These are phyloP conservation scores for Odontarrhena argentea DNA, from an alignment of 345 rosid species.

Conservation along the genomic window DNA sequence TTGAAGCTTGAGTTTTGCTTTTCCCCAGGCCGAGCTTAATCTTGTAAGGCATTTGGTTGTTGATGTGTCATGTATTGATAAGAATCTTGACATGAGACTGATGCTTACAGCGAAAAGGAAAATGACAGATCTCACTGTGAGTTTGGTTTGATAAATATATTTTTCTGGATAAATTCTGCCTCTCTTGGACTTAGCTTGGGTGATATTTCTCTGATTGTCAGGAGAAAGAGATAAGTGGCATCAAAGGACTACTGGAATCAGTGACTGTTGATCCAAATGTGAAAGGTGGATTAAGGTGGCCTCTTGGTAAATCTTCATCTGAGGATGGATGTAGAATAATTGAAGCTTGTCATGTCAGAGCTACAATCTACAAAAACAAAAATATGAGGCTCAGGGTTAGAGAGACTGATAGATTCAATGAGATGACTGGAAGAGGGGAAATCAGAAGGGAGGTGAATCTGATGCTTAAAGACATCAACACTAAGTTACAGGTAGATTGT, in stretches of 20 bases:
- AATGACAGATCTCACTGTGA: constrained; percentile 45
- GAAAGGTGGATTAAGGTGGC: constrained; percentile 69
- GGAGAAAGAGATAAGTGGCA: constrained; percentile 57
- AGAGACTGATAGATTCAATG: constrained; percentile 54
- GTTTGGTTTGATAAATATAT: constrained; percentile 11
- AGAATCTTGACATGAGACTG: constrained; percentile 64
- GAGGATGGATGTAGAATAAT: constrained; percentile 47
- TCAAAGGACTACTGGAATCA: constrained; percentile 45
- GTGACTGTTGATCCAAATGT: constrained; percentile 53
- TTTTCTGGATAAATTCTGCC: neutral
- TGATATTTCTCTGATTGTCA: constrained; percentile 11
- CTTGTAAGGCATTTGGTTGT: constrained; percentile 52
- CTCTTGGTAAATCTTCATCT: constrained; percentile 44
- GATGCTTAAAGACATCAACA: constrained; percentile 53
- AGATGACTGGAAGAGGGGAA: constrained; percentile 44
- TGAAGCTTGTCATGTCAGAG: constrained; percentile 51
- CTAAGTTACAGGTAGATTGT: constrained; percentile 30
- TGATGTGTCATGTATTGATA: constrained; percentile 61
- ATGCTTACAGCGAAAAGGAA: constrained; percentile 51
- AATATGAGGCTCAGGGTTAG: constrained; percentile 49
- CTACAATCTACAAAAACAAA: constrained; percentile 41
- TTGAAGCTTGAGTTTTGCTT: neutral
- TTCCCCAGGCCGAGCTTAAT: constrained; percentile 49
- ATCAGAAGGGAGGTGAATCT: constrained; percentile 40
- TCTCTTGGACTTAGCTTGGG: constrained; percentile 12